Evolutionary conservation across 495 filamentous ascomycete genomes (phyloP), one percentile per base, ranked within the genome.

Genomic region (Parachaetomium inaequale): DNA sequence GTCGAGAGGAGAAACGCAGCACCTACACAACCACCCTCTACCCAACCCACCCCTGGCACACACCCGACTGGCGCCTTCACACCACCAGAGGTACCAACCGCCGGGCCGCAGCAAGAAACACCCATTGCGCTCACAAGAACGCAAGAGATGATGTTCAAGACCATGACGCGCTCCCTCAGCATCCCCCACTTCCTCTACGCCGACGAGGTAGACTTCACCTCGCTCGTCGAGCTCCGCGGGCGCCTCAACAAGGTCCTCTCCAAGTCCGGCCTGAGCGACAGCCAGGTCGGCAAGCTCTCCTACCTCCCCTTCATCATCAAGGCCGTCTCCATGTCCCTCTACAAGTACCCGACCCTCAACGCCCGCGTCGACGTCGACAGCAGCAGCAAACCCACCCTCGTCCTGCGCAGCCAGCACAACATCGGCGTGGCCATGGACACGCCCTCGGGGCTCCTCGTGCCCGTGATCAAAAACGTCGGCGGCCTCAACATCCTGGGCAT

Each of bases 401-500:
- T 93, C 56, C 83, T 88, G 74, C 88, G 91, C 51, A 82, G 83
- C 40, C 85, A 89, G 57, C 95, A 98, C 79, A 96, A 99, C 72
- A 93, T 99, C 60, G 95, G 95, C 52, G 81, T 99, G 14, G 95
- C 94, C 42, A 93, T 98, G 85, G 95, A 98, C 72, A 96, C 95
- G 0, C 91, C 95, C 1, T 76, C 78, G 11, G 95, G 95, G 12
- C 84, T 99, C 19, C 76, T 99, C 12, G 95, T 99, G 6, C 95
- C 95, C n/a, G 95, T 96, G 31, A 86, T 99, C 76, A 90, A 89
- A 68, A 86, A 94, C 69, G 93, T 96, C 21, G 85, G 84, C 55
- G 79, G 75, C 21, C 84, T 84, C 40, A 92, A 85, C 60, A 87
- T 98, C 66, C 70, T 87, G 21, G 81, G 86, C 38, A 88, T 99